phyloP scores from a whole-genome alignment of 2,329 filamentous ascomycete genomes.

The Fusarium brevicatenulatum region DNA sequence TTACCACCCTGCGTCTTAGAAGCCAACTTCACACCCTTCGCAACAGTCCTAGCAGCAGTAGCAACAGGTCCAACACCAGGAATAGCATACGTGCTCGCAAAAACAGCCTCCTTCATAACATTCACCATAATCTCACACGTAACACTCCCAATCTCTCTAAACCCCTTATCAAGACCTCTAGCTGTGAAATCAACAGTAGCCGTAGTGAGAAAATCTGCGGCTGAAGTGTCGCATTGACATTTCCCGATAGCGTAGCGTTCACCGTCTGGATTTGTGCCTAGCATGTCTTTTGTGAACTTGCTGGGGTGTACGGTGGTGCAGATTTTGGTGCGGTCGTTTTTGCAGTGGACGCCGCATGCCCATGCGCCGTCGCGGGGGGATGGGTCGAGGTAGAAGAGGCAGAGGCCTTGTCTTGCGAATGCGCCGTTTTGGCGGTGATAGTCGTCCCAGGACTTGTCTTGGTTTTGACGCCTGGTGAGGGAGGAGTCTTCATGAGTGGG shows the following conservation, averaged over 20 bases:
- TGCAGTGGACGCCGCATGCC: not conserved
- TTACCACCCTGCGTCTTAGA: not conserved
- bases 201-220: not conserved
- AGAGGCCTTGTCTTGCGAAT: not conserved
- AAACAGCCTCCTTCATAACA: not conserved
- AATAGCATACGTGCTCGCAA: not conserved
- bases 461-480: not conserved
- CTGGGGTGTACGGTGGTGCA: not conserved
- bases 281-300: not conserved
- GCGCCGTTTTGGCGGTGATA: not conserved
- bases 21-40: not conserved
- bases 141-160: not conserved
- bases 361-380: not conserved
- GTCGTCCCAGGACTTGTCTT: not conserved
- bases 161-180: not conserved
- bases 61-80: not conserved
- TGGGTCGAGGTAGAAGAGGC: not conserved
- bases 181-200: not conserved
- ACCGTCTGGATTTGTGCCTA: not conserved
- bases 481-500: not conserved
- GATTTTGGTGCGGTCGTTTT: not conserved
- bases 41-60: not conserved
- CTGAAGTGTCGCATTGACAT: not conserved
- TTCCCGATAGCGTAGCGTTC: not conserved
- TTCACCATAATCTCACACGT: not conserved